phyloP scores from a whole-genome alignment of 768 basidiomycete species.

The Tylopilus rubrobrunneus region DNA sequence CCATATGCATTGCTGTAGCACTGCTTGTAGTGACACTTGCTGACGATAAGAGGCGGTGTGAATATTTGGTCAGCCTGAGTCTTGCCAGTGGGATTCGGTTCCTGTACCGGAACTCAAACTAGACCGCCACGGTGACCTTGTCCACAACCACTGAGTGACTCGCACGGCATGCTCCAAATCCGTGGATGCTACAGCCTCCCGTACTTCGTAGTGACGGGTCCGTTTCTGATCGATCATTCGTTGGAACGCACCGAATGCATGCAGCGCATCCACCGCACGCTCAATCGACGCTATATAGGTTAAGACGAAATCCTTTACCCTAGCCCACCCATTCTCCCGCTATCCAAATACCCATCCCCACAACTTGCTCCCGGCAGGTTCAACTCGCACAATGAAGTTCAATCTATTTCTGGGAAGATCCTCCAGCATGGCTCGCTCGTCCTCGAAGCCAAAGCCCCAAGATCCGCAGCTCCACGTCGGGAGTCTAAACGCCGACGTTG shows the following conservation, averaged over 20 bases:
- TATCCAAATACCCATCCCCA: not conserved
- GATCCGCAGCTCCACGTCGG: constrained; percentile 6
- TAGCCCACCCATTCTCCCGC: not conserved
- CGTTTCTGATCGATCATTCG: constrained; percentile 7
- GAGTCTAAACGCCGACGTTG: not conserved
- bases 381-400: constrained; percentile 2
- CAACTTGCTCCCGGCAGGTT: not conserved
- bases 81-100: no score
- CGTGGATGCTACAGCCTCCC: not conserved
- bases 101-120: not conserved
- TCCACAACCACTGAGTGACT: no score
- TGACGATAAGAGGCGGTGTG: no score
- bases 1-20: constrained; percentile 38
- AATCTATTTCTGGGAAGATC: constrained; percentile 3
- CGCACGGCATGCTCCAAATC: no score
- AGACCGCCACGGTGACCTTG: not conserved
- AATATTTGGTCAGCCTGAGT: not conserved
- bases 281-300: not conserved
- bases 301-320: not conserved
- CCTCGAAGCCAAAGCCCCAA: constrained; percentile 7
- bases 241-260: not conserved
- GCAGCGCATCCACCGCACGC: not conserved
- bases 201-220: not conserved
- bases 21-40: not conserved
- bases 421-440: constrained; percentile 9